These are phyloP conservation scores for Lophium mytilinum DNA, from an alignment of 495 filamentous ascomycete species.

Conservation along the genomic window DNA sequence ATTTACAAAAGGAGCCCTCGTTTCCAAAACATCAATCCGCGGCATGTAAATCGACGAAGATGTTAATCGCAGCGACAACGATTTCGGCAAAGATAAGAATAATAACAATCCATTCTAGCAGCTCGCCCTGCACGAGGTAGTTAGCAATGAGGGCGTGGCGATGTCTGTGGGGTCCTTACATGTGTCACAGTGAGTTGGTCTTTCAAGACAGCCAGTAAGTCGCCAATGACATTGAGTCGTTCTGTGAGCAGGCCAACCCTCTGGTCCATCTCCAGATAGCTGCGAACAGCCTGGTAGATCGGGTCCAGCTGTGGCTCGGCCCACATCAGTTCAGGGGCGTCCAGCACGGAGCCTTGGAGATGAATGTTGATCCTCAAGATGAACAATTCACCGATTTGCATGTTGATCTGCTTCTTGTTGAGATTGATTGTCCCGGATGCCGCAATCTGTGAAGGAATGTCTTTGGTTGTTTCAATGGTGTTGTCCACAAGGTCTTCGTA, in stretches of 20 bases:
- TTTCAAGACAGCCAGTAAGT: constrained; percentile 87
- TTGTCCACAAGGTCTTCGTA: constrained; percentile 94
- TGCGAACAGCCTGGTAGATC: constrained; percentile 87
- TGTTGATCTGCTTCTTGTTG: constrained; percentile 80
- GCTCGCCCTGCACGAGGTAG: constrained; percentile 38
- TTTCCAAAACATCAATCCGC: constrained; percentile 33
- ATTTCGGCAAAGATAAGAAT: constrained; percentile 95
- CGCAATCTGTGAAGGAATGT: constrained; percentile 83
- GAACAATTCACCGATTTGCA: constrained; percentile 97
- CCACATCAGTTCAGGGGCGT: constrained; percentile 97
- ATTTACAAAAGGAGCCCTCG: background rate
- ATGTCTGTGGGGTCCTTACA: constrained; percentile 7
- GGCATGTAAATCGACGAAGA: constrained; percentile 88
- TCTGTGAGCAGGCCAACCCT: constrained; percentile 85
- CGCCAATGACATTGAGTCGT: constrained; percentile 84
- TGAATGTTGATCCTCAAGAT: constrained; percentile 97
- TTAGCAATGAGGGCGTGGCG: constrained; percentile 34
- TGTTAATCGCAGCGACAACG: constrained; percentile 88
- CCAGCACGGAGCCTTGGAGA: constrained; percentile 92
- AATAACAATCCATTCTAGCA: constrained; percentile 56
- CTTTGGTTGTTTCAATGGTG: constrained; percentile 82
- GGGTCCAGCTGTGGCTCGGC: constrained; percentile 93
- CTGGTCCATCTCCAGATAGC: constrained; percentile 97
- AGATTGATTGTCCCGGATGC: constrained; percentile 83
- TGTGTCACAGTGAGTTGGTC: constrained; percentile 96